Conservation (phyloP, 345 rosid species). For the Linum usitatissimum region DNA sequence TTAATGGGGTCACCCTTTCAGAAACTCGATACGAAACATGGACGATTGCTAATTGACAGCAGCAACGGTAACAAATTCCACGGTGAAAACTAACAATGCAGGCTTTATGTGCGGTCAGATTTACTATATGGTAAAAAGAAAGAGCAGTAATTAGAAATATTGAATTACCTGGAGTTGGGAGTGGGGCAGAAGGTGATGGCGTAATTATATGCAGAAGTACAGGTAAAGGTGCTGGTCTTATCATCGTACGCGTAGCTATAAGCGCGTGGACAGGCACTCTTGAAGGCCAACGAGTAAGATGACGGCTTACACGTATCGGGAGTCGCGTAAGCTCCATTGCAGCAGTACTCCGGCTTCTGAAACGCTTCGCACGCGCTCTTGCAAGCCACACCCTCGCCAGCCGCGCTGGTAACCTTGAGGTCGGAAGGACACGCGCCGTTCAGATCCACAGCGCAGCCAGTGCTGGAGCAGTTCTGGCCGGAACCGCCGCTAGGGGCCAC, state of each 20-base stretch:
- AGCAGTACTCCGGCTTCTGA: constrained; percentile 63
- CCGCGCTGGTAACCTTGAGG: constrained; percentile 43
- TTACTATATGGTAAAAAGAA: neutral
- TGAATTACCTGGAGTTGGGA: constrained; percentile 52
- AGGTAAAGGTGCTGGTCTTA: constrained; percentile 85
- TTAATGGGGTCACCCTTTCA: too few species aligned
- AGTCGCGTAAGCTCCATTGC: constrained; percentile 55
- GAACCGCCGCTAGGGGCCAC: constrained; percentile 74
- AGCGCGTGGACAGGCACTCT: constrained; percentile 77
- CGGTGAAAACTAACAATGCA: neutral
- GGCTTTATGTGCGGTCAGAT: neutral
- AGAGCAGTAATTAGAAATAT: neutral
- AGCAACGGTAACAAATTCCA: neutral
- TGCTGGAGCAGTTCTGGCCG: constrained; percentile 48
- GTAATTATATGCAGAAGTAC: constrained; percentile 64
- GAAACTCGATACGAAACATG: too few species aligned
- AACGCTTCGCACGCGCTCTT: constrained; percentile 93
- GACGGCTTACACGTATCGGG: constrained; percentile 81
- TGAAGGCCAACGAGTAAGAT: constrained; percentile 55
- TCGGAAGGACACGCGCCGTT: constrained; percentile 73
- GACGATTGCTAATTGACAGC: neutral
- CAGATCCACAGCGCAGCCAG: constrained; percentile 69
- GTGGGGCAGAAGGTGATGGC: constrained; percentile 83
- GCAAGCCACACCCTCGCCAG: constrained; percentile 51
- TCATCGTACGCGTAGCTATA: constrained; percentile 99